A percentile compares a stretch with the other conserved stretches of the same genome.
phyloP scores from a whole-genome alignment of 2,329 filamentous ascomycete species.

The Fusarium musae region DNA sequence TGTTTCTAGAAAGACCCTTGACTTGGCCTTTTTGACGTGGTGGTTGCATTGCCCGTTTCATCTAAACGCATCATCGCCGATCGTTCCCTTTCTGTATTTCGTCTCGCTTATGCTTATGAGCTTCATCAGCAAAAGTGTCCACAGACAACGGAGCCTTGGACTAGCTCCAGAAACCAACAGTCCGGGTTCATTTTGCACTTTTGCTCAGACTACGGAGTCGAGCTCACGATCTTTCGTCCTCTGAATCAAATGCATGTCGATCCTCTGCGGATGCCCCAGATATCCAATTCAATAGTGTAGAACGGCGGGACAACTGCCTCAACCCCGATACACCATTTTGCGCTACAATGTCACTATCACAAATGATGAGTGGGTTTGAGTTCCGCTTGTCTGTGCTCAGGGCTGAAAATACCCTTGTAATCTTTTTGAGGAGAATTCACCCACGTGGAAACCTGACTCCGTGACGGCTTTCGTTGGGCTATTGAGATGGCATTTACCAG shows the following conservation, averaged over 20 bases:
- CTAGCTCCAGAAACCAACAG: not conserved
- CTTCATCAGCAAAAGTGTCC: not conserved
- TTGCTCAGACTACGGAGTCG: not conserved
- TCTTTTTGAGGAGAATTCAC: not conserved
- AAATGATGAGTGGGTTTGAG: not conserved
- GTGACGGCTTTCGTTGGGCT: not conserved
- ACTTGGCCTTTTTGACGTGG: not conserved
- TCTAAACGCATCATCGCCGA: not conserved
- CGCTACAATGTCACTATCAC: not conserved
- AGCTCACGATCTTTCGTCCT: not conserved
- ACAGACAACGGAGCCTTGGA: not conserved
- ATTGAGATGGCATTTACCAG: not conserved
- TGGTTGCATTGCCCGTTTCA: not conserved
- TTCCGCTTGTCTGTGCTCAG: not conserved
- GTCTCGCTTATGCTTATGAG: not conserved
- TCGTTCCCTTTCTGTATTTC: not conserved
- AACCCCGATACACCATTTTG: not conserved
- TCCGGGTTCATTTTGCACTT: not conserved
- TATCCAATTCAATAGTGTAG: not conserved
- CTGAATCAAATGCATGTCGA: not conserved
- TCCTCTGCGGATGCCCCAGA: not conserved
- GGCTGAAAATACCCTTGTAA: not conserved
- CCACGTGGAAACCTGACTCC: slow-evolving; percentile 8
- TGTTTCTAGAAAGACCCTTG: slow-evolving; percentile 1
- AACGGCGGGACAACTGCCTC: not conserved